phyloP scores from a whole-genome alignment of 306 rosid species.

The Luffa acutangula region DNA sequence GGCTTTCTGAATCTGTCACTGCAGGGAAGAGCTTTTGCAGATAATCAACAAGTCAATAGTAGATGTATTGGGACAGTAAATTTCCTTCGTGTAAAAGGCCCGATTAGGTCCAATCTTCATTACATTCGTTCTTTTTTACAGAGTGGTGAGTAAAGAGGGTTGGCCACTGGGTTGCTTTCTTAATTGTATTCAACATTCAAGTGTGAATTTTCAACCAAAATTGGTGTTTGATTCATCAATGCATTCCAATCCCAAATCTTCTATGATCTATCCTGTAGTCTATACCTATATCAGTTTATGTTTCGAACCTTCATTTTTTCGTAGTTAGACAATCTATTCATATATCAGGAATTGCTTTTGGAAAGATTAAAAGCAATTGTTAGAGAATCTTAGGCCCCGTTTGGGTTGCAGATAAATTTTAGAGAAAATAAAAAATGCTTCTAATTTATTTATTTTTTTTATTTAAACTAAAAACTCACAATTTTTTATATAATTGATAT shows the following conservation, averaged over 20 bases:
- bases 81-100: neutral
- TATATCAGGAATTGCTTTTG: too few relatives aligned
- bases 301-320: neutral
- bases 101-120: constrained; percentile 1
- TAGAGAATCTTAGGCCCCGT: too few relatives aligned
- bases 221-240: neutral
- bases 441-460: too few relatives aligned
- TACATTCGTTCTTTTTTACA: neutral
- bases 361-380: too few relatives aligned
- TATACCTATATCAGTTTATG: neutral
- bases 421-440: too few relatives aligned
- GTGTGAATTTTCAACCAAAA: neutral
- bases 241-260: neutral
- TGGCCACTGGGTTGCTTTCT: neutral
- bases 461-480: too few relatives aligned
- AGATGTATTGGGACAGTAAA: constrained; percentile 58
- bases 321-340: neutral
- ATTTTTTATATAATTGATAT: too few relatives aligned
- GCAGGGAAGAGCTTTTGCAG: constrained; percentile 72
- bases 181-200: neutral
- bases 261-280: neutral
- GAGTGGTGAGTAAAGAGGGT: neutral
- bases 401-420: too few relatives aligned
- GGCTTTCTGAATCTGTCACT: constrained; percentile 13
- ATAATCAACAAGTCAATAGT: constrained; percentile 44